Base-by-base conservation (phyloP, 2,329 filamentous ascomycete genomes). In the Trichothecium roseum region DNA sequence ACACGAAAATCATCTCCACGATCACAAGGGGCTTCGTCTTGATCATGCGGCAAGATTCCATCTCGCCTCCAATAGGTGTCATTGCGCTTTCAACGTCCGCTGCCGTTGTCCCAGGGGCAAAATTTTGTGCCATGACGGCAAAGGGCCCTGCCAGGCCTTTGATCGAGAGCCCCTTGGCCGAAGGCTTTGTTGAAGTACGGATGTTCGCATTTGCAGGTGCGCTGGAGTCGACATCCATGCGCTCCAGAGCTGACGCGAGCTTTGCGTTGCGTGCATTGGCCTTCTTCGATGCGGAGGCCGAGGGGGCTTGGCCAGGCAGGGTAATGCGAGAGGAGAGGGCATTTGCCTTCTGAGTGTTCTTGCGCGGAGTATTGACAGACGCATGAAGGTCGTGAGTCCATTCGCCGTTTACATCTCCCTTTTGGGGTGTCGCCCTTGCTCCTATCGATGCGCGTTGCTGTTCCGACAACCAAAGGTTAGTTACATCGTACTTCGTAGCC, bases 71-170 rank as follows among this genome's bases (percentile, higher is more conserved):
- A n/a, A 84, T 63, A 1, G 77, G 76, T n/a, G 69, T 72, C 75
- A 91, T 78, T 38, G 84, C 84, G 47, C 79, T 83, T 63, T 87
- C 82, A 40, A 91, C 85, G 50, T 91, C 84, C 20, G 81, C 82
- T 2, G 80, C 81, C 6, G 84, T 87, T 1, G 84, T 91, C 27
- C 84, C 84, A 2, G 75, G 75, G 10, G 84, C 84, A 53, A 91
- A 86, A 63, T 91, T 91, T 56, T 84, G 80, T 3, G 81, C 83
- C 53, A 85, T 72, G 17, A 91, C 72, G 14, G 74, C 71, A 47
- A 74, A 84, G 2, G 82, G 82, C 0, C 82, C 80, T 1, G 78
- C 78, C 8, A 81, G 62, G n/a, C 84, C 84, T 36, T 76, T 68
- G 44, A 91, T 88, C 26, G 70, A 78, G 31, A 89, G 70, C 15